phyloP scores from a whole-genome alignment of 768 basidiomycete species.

The Podaxis pistillaris region DNA sequence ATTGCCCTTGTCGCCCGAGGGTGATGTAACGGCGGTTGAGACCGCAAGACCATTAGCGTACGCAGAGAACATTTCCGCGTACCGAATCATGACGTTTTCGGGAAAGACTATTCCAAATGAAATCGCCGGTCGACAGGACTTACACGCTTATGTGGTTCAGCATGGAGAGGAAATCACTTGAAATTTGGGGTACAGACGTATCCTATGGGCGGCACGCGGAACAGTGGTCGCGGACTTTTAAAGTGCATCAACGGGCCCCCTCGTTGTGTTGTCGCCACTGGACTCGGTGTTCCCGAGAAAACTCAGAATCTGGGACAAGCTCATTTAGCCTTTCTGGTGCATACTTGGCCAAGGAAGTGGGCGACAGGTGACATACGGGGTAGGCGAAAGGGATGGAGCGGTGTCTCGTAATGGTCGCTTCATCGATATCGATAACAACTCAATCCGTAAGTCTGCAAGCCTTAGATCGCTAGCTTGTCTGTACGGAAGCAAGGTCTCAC shows the following conservation, averaged over 20 bases:
- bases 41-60: not conserved
- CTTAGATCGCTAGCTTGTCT: slow-evolving; percentile 9
- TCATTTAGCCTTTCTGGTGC: slow-evolving; percentile 13
- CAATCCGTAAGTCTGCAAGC: slow-evolving; percentile 7
- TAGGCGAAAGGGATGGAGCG: slow-evolving; percentile 15
- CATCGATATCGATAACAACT: slow-evolving; percentile 32
- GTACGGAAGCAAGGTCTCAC: slow-evolving; percentile 3
- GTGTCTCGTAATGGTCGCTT: slow-evolving; percentile 15
- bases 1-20: not conserved
- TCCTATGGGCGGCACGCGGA: not conserved
- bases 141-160: not conserved
- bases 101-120: not conserved
- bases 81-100: not conserved
- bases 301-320: not conserved
- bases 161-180: not conserved
- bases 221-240: slow-evolving; percentile 9
- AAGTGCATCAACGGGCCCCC: slow-evolving; percentile 1
- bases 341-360: slow-evolving; percentile 1
- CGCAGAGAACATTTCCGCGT: not conserved
- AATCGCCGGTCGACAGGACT: not conserved
- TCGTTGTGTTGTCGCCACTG: slow-evolving; percentile 3
- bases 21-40: not conserved
- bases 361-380: slow-evolving; percentile 15
- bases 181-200: slow-evolving; percentile 6
- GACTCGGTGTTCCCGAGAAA: slow-evolving; percentile 6